phyloP scores from a whole-genome alignment of 2,329 filamentous ascomycete species.

The Tolypocladium ovalisporum region DNA sequence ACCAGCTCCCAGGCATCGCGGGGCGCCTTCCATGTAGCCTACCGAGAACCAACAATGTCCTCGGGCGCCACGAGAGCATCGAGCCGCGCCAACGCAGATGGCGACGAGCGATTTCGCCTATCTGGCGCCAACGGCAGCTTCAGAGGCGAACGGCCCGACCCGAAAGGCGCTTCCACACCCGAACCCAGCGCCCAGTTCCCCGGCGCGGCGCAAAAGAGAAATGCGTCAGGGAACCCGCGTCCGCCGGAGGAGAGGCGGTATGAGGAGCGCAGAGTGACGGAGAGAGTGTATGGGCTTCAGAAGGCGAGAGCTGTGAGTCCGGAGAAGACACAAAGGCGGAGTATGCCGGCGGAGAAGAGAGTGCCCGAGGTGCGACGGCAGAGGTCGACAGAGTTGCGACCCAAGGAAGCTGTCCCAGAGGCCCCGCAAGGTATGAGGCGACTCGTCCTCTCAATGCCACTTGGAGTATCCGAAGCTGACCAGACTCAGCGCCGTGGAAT shows the following conservation, averaged over 20 bases:
- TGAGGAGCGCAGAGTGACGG: conserved; percentile 44
- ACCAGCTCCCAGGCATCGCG: background rate
- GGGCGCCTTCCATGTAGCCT: conserved; percentile 22
- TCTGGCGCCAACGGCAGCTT: conserved; percentile 21
- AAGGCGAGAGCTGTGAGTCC: conserved; percentile 51
- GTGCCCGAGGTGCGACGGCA: conserved; percentile 26
- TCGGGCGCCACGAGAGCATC: conserved; percentile 30
- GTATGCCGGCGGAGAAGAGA: conserved; percentile 24
- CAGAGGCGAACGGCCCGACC: conserved; percentile 23
- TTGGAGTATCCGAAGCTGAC: background rate
- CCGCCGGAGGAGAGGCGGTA: conserved; percentile 30
- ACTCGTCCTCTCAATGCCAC: background rate
- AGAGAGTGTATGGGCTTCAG: conserved; percentile 47
- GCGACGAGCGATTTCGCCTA: conserved; percentile 26
- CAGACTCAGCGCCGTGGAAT: conserved; percentile 50
- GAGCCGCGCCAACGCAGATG: conserved; percentile 31
- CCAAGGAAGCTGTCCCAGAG: conserved; percentile 35
- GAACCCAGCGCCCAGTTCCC: conserved; percentile 22
- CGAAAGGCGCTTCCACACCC: conserved; percentile 23
- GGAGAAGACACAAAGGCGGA: conserved; percentile 37
- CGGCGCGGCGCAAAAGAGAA: conserved; percentile 42
- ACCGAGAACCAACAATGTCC: conserved; percentile 25
- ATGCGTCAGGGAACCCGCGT: conserved; percentile 45
- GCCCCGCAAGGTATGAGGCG: conserved; percentile 33
- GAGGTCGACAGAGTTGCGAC: conserved; percentile 32